Percentiles rank a stretch among this genome's conserved stretches.
Evolutionary conservation across 805 yeast genomes (phyloP).

Genomic region (Starmerella lactis-condensi): DNA sequence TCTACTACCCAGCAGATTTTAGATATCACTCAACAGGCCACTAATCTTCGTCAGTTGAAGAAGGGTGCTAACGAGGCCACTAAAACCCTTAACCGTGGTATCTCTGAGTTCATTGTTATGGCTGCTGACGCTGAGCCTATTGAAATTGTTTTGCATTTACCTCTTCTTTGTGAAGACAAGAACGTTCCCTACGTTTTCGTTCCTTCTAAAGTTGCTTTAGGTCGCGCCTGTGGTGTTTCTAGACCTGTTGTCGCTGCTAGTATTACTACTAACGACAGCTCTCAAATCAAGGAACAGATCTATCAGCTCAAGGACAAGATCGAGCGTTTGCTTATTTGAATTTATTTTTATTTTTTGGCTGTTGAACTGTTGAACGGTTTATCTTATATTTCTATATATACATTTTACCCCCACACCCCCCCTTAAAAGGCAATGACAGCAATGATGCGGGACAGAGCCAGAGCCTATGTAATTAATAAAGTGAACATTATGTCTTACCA

Average conservation of each 20-base stretch:
- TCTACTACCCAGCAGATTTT: constrained; percentile 89
- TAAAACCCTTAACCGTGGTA: constrained; percentile 98
- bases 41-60: constrained; percentile 93
- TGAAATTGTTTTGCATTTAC: constrained; percentile 92
- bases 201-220: constrained; percentile 94
- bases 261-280: constrained; percentile 94
- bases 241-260: constrained; percentile 99
- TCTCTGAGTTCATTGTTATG: constrained; percentile 96
- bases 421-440: constrained; percentile 14
- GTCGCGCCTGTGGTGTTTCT: constrained; percentile 99
- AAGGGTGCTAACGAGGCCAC: constrained; percentile 99
- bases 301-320: constrained; percentile 96
- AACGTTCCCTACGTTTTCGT: constrained; percentile 98
- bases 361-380: too few species aligned
- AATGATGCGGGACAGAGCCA: constrained; percentile 19
- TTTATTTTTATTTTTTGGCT: constrained; percentile 1
- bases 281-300: constrained; percentile 92
- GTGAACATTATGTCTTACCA: too few species aligned
- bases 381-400: neutral
- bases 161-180: constrained; percentile 96
- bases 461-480: too few species aligned
- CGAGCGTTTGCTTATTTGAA: constrained; percentile 77
- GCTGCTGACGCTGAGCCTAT: constrained; percentile 99
- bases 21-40: constrained; percentile 95
- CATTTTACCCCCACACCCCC: too few species aligned